A percentile compares a stretch with the other conserved stretches of the same genome.
Conservation (phyloP, 345 rosid genomes). For the Conringia planisiliqua region DNA sequence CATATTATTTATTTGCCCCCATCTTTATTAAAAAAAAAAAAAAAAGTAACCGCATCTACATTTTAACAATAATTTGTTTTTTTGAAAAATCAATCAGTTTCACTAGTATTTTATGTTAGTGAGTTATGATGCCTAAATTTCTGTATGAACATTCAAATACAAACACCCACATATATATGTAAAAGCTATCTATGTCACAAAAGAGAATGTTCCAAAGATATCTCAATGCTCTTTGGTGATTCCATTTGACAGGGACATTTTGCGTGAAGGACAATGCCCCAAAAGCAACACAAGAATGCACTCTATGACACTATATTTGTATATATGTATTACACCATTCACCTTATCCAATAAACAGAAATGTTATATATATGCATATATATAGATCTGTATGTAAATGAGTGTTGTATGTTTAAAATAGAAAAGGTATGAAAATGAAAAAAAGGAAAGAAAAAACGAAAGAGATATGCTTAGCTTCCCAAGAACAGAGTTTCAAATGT, state of each 20-base stretch:
- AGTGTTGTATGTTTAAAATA: not conserved
- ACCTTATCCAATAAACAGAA: constrained; percentile 20
- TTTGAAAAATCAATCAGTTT: not conserved
- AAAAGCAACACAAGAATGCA: constrained; percentile 23
- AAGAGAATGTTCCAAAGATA: constrained; percentile 33
- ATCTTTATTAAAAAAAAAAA: not conserved
- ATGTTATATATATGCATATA: not conserved
- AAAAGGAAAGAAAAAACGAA: constrained; percentile 21
- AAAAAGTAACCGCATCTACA: not conserved
- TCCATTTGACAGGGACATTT: constrained; percentile 24
- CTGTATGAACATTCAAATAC: not conserved
- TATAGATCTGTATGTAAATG: not conserved
- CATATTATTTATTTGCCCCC: not conserved
- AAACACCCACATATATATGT: not conserved
- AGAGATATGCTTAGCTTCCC: constrained; percentile 71
- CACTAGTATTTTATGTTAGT: no score
- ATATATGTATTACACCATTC: constrained; percentile 4
- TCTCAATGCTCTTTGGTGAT: constrained; percentile 27
- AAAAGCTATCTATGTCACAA: constrained; percentile 18
- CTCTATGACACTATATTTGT: not conserved
- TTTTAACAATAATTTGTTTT: not conserved
- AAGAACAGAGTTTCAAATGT: constrained; percentile 54
- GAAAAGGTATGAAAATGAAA: not conserved
- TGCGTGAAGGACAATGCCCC: constrained; percentile 7
- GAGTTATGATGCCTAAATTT: not conserved